Percentiles rank a stretch among this genome's conserved stretches.
Conservation (phyloP, 495 filamentous ascomycete genomes). For the Xylaria grammica region DNA sequence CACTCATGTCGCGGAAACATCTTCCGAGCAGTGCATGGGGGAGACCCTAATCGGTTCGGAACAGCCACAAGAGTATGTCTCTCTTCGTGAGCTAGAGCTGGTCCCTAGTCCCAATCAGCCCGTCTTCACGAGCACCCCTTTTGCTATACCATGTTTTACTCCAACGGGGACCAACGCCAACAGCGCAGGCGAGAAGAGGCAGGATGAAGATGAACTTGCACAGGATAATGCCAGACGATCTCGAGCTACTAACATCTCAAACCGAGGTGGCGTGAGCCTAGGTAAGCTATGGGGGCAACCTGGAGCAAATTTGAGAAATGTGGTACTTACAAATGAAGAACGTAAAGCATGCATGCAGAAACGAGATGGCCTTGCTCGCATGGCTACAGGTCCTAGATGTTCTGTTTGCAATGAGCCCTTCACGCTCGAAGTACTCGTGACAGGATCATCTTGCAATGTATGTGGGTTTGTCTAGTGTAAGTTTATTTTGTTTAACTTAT, state of each 20-base stretch:
- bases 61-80: background rate
- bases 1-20: background rate
- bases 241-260: background rate
- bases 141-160: background rate
- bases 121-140: background rate
- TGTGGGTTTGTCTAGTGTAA: background rate
- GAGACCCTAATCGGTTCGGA: background rate
- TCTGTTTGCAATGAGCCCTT: background rate
- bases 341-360: background rate
- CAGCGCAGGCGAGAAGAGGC: background rate
- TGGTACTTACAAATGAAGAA: background rate
- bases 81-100: background rate
- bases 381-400: background rate
- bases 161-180: background rate
- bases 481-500: too few relatives aligned
- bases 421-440: background rate
- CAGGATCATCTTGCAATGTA: background rate
- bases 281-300: background rate
- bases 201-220: background rate
- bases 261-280: background rate
- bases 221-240: background rate
- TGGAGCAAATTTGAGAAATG: background rate
- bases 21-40: background rate
- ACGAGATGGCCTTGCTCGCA: slow-evolving; percentile 1
- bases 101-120: background rate